Conservation (phyloP, 2,329 filamentous ascomycete genomes). For the Microdochium paspali region DNA sequence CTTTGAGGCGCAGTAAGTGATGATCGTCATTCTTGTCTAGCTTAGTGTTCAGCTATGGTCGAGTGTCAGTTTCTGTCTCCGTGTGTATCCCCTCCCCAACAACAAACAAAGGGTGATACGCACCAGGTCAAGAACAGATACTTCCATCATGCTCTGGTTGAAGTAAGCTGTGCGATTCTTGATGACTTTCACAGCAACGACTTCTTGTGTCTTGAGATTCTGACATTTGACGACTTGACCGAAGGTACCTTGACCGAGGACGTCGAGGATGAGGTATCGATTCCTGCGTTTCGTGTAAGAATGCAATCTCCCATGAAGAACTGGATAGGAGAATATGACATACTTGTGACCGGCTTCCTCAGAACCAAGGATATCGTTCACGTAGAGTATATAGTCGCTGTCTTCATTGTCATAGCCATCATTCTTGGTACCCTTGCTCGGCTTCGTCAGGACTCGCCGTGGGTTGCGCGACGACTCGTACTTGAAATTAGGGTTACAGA, state of each 20-base stretch:
- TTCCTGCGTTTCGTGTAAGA: slow-evolving; percentile 46
- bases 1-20: slow-evolving; percentile 85
- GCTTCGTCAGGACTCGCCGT: slow-evolving; percentile 89
- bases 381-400: slow-evolving; percentile 97
- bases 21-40: slow-evolving; percentile 99
- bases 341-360: slow-evolving; percentile 98
- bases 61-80: slow-evolving; percentile 15
- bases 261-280: slow-evolving; percentile 92
- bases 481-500: slow-evolving; percentile 97
- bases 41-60: slow-evolving; percentile 77
- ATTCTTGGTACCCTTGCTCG: slow-evolving; percentile 97
- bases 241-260: slow-evolving; percentile 94
- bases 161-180: slow-evolving; percentile 99
- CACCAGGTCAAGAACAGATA: slow-evolving; percentile 92
- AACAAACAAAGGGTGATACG: slow-evolving; percentile 12
- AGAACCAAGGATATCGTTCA: slow-evolving; percentile 95
- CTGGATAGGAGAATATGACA: slow-evolving; percentile 16
- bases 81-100: no score
- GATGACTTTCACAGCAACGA: slow-evolving; percentile 97
- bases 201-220: slow-evolving; percentile 95
- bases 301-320: background rate
- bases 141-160: slow-evolving; percentile 99
- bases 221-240: slow-evolving; percentile 99
- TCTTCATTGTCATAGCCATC: slow-evolving; percentile 99
- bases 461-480: slow-evolving; percentile 98